Evolutionary conservation across 208 protist species (phyloP).

Genomic region (Polymyxa betae): DNA sequence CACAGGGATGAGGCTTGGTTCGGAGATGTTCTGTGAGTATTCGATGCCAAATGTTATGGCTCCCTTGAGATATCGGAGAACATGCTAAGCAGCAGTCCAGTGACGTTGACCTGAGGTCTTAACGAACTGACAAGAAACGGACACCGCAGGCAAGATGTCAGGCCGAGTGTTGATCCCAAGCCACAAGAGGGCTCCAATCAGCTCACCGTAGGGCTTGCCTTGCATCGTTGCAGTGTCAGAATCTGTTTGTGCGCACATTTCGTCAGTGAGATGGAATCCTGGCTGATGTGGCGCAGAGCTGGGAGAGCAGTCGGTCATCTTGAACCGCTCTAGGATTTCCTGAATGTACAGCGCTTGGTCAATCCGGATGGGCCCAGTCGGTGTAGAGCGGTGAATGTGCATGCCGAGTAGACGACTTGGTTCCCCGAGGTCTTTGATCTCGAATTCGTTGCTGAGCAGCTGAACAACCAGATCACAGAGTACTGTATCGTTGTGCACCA

Average conservation of each 20-base stretch:
- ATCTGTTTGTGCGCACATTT: not conserved
- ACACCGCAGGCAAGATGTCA: not conserved
- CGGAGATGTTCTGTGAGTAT: not conserved
- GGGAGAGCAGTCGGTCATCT: not conserved
- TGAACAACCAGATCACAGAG: not conserved
- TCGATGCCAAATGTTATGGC: not conserved
- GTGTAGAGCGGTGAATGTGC: not conserved
- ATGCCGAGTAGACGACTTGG: not conserved
- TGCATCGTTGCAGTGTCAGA: not conserved
- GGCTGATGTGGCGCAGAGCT: not conserved
- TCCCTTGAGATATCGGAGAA: slow-evolving; percentile 1
- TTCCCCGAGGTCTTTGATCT: not conserved
- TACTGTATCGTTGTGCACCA: not conserved
- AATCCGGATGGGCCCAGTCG: not conserved
- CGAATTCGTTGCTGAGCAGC: not conserved
- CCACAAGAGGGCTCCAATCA: not conserved
- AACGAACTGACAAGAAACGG: not conserved
- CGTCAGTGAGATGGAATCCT: not conserved
- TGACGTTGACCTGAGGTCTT: not conserved
- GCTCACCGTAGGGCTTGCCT: not conserved
- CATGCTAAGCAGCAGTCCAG: not conserved
- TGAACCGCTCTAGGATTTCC: not conserved
- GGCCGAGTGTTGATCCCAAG: not conserved
- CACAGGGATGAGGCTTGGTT: not conserved
- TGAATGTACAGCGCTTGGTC: not conserved